Evolutionary conservation across 352 stramenopile species (phyloP), one percentile per base, ranked within the genome.

Genomic region (Pseudoperonospora humuli): DNA sequence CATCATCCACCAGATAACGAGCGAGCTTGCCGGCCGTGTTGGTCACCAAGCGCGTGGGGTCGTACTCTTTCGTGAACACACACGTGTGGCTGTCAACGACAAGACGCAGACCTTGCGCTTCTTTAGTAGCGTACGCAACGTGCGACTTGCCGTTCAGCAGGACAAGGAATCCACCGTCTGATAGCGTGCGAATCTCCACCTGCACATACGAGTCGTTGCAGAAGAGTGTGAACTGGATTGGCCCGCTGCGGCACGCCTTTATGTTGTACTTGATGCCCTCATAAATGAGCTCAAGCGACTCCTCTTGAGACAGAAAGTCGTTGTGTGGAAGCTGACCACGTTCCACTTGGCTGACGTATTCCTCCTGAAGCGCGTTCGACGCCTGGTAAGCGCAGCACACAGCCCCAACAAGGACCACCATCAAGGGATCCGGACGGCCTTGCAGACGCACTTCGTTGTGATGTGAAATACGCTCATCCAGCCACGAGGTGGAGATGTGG

Each of bases 31-130:
- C 96, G 1, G 96, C 95, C 39, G 97, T 97, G 70, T 98, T 96
- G 20, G 95, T 98, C 36, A 96, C 81, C 4, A 99, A 81, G 25
- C 93, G 94, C 5, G 96, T 97, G 17, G 96, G 97, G 64, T 99
- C 96, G 67, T 99, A 99, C 65, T 99, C 96, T 48, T 97, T 96
- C 5, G 95, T 97, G 75, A 99, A 99, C 25, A 97, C 76, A 46
- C 97, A 96, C 44, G 91, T 99, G 46, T 84, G 77, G 38, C 90
- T 89, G 60, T 98, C 97, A 26, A 97, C 84, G 27, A 87, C 85
- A 44, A 99, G 72, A 34, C 93, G 83, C 39, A 97, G 65, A 7
- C 86, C 85, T 44, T 87, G 83, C 1, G 81, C 78, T 37, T 94
- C 85, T 45, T 95, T 91, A 13, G 91, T 97, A 32, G 93, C 70